Conservation (phyloP, 192 early-diverging fungal species). For the Thoreauomyces humboldtii region DNA sequence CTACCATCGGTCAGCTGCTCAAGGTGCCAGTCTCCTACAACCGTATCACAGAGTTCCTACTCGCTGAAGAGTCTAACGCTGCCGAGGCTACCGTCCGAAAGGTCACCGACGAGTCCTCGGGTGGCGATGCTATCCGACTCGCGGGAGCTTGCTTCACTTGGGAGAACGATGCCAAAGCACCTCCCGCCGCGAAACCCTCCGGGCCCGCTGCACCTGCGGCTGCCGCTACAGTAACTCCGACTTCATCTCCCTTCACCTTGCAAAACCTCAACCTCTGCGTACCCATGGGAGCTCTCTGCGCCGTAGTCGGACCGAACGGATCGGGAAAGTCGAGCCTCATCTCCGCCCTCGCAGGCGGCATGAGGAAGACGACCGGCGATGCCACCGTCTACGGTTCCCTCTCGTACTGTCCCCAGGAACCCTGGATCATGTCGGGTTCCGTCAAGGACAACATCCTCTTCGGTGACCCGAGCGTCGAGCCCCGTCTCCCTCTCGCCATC, state of each 20-base stretch:
- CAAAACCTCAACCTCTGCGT: conserved; percentile 32
- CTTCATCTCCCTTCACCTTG: background rate
- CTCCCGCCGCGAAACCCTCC: too few relatives aligned
- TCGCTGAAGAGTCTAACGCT: conserved; percentile 39
- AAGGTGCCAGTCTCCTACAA: conserved; percentile 54
- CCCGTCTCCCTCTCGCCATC: conserved; percentile 8
- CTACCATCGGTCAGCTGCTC: conserved; percentile 40
- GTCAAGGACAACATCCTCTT: background rate
- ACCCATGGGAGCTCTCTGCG: conserved; percentile 59
- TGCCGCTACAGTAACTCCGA: background rate
- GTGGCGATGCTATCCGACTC: background rate
- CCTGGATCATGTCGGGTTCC: background rate
- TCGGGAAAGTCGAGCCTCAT: conserved; percentile 80
- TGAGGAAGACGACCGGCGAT: conserved; percentile 55
- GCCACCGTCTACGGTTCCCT: conserved; percentile 57
- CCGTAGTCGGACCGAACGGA: conserved; percentile 77
- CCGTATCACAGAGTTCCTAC: conserved; percentile 14
- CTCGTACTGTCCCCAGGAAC: conserved; percentile 58
- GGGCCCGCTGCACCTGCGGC: conserved; percentile 63
- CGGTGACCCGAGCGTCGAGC: background rate
- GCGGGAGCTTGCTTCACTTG: background rate
- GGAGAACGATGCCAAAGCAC: background rate
- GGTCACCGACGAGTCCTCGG: conserved; percentile 25
- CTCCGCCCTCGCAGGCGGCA: conserved; percentile 78
- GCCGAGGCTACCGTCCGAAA: conserved; percentile 36